These are phyloP conservation scores for Penicillium sp. DNA, from an alignment of 2,329 filamentous ascomycete genomes.

Conservation along the genomic window DNA sequence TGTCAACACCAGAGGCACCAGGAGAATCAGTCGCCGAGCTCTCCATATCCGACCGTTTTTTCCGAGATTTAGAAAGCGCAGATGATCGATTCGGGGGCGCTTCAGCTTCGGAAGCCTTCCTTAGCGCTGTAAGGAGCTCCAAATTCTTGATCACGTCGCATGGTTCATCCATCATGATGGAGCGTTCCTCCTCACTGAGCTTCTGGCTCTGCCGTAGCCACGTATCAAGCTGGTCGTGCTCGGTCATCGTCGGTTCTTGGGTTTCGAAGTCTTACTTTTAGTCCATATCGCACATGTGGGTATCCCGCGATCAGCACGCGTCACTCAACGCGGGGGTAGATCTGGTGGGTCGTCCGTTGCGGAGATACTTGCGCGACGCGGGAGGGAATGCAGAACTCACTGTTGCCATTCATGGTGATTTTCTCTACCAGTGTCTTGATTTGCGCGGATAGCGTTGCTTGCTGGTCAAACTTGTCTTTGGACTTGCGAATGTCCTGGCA, in stretches of 20 bases:
- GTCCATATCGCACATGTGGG: neutral
- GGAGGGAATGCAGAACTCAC: constrained; percentile 32
- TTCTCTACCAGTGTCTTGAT: constrained; percentile 46
- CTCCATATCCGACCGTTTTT: constrained; percentile 48
- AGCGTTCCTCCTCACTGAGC: constrained; percentile 50
- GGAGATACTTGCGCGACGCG: neutral
- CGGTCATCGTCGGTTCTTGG: constrained; percentile 38
- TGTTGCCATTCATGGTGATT: constrained; percentile 43
- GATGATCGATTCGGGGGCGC: constrained; percentile 40
- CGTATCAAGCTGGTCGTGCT: constrained; percentile 47
- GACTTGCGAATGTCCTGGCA: constrained; percentile 44
- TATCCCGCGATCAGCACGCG: neutral
- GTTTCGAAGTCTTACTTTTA: constrained; percentile 13
- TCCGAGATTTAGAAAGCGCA: constrained; percentile 46
- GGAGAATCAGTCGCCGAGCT: constrained; percentile 47
- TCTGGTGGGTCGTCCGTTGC: neutral
- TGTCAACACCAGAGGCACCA: constrained; percentile 45
- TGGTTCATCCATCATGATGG: constrained; percentile 50
- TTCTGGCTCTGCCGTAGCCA: constrained; percentile 50
- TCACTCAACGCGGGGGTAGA: neutral
- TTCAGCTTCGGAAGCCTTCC: constrained; percentile 49
- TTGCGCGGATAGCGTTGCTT: constrained; percentile 40
- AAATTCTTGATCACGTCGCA: constrained; percentile 54
- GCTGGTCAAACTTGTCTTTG: constrained; percentile 47
- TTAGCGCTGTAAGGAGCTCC: constrained; percentile 50